phyloP scores from a whole-genome alignment of 176 grass and related monocot genomes.

The Ensete glaucum region DNA sequence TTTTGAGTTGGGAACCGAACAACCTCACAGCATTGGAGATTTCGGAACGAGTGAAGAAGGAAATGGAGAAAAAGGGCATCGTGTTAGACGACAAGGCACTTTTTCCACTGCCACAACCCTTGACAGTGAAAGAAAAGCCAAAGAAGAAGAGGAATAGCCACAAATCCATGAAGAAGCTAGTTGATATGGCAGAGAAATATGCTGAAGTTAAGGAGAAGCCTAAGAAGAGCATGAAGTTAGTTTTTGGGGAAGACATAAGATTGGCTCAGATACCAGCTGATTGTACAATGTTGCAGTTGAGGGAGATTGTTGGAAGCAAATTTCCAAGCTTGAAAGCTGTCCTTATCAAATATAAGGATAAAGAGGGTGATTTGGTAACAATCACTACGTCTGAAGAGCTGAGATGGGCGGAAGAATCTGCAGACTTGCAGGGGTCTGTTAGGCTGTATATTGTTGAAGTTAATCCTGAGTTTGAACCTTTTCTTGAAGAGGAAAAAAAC shows the following conservation, averaged over 20 bases:
- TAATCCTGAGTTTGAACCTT: constrained; percentile 47
- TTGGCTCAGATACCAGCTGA: constrained; percentile 55
- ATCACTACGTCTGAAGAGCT: constrained; percentile 83
- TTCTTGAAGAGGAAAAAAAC: constrained; percentile 33
- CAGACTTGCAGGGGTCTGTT: constrained; percentile 41
- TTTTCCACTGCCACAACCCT: constrained; percentile 37
- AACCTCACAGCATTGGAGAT: constrained; percentile 72
- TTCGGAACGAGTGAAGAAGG: constrained; percentile 47
- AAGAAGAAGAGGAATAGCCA: constrained; percentile 37
- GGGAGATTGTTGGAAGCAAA: constrained; percentile 54
- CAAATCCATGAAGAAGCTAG: not conserved
- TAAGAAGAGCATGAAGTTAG: constrained; percentile 51
- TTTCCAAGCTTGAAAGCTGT: constrained; percentile 62
- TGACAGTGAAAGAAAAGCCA: constrained; percentile 44
- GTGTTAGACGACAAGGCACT: constrained; percentile 56
- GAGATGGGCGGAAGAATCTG: constrained; percentile 63
- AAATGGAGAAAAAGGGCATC: constrained; percentile 66
- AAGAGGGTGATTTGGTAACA: constrained; percentile 89
- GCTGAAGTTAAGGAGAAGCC: constrained; percentile 36
- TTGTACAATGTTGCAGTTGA: constrained; percentile 60
- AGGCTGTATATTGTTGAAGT: constrained; percentile 71
- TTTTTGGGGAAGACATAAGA: constrained; percentile 89
- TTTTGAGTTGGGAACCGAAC: constrained; percentile 58
- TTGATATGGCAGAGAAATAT: not conserved
- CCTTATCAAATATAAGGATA: constrained; percentile 91